Conservation (phyloP, 1,284 basidiomycete species). For the Sanghuangporus baumii region DNA sequence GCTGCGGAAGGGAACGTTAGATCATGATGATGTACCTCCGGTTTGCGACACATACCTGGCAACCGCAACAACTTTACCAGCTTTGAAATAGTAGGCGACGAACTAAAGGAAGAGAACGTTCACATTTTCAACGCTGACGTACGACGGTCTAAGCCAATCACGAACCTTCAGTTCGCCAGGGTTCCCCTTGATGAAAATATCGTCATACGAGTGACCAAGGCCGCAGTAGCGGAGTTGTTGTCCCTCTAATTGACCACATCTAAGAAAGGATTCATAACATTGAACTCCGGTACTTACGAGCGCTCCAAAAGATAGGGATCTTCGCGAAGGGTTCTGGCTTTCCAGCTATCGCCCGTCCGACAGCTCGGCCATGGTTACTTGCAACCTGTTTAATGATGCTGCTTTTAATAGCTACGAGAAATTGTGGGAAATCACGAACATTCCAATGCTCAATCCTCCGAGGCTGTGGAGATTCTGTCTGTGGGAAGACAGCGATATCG, state of each 20-base stretch:
- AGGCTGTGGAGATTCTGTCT: constrained; percentile 45
- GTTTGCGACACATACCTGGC: constrained; percentile 49
- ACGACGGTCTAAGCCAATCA: not conserved
- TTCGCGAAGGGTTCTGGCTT: constrained; percentile 65
- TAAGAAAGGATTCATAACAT: not conserved
- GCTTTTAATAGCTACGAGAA: not conserved
- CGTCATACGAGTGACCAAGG: constrained; percentile 61
- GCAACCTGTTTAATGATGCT: constrained; percentile 50
- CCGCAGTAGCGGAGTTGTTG: constrained; percentile 82
- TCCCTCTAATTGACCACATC: constrained; percentile 43
- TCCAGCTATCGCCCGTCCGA: constrained; percentile 72
- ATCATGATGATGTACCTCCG: not conserved
- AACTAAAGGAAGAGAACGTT: constrained; percentile 42
- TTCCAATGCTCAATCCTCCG: constrained; percentile 90
- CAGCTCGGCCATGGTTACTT: constrained; percentile 80
- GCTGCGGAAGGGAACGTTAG: constrained; percentile 30
- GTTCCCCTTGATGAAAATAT: constrained; percentile 74
- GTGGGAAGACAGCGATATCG: constrained; percentile 84
- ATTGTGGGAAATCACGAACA: constrained; percentile 36
- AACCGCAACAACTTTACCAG: constrained; percentile 75
- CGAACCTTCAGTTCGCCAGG: constrained; percentile 73
- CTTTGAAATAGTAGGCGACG: constrained; percentile 81
- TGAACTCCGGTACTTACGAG: constrained; percentile 45
- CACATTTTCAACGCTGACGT: not conserved
- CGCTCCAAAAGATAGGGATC: constrained; percentile 88